Conservation (phyloP, 1,284 basidiomycete genomes). For the Ustanciosporium gigantosporum region DNA sequence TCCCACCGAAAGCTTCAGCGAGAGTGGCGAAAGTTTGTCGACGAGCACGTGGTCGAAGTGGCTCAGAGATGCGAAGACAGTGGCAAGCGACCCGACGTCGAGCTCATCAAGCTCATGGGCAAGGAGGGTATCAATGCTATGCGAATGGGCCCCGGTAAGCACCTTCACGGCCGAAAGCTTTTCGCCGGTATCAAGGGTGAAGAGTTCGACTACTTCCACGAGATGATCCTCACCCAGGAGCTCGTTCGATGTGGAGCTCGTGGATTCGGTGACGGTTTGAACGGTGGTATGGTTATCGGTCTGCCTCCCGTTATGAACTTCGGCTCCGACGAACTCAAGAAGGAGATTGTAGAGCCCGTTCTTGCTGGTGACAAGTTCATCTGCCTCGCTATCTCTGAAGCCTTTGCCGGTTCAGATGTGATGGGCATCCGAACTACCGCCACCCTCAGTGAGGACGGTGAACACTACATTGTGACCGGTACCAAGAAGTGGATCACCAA, state of each 20-base stretch:
- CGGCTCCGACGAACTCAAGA: slow-evolving; percentile 75
- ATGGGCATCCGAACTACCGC: slow-evolving; percentile 72
- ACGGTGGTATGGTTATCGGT: slow-evolving; percentile 63
- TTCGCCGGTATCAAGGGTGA: slow-evolving; percentile 86
- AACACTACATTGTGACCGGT: slow-evolving; percentile 64
- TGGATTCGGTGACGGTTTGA: slow-evolving; percentile 60
- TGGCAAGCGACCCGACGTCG: slow-evolving; percentile 67
- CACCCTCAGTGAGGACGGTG: slow-evolving; percentile 77
- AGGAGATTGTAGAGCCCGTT: slow-evolving; percentile 78
- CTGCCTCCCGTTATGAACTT: slow-evolving; percentile 73
- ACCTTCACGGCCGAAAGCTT: slow-evolving; percentile 78
- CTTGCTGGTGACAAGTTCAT: slow-evolving; percentile 80
- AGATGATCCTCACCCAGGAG: slow-evolving; percentile 81
- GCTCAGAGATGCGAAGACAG: slow-evolving; percentile 81
- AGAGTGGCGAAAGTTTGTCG: slow-evolving; percentile 65
- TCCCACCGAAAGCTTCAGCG: slow-evolving; percentile 61
- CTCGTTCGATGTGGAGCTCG: slow-evolving; percentile 76
- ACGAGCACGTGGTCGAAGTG: slow-evolving; percentile 84
- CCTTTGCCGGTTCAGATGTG: slow-evolving; percentile 89
- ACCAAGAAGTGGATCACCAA: slow-evolving; percentile 84
- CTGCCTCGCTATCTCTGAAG: slow-evolving; percentile 82
- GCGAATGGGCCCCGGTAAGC: slow-evolving; percentile 72
- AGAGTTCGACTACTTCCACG: slow-evolving; percentile 84
- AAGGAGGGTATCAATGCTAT: slow-evolving; percentile 52
- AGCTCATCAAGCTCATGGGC: slow-evolving; percentile 63